Percentiles rank a stretch among this genome's conserved stretches.
These are phyloP conservation scores for Scedosporium aurantiacum DNA, from an alignment of 2,329 filamentous ascomycete species.

Conservation along the genomic window DNA sequence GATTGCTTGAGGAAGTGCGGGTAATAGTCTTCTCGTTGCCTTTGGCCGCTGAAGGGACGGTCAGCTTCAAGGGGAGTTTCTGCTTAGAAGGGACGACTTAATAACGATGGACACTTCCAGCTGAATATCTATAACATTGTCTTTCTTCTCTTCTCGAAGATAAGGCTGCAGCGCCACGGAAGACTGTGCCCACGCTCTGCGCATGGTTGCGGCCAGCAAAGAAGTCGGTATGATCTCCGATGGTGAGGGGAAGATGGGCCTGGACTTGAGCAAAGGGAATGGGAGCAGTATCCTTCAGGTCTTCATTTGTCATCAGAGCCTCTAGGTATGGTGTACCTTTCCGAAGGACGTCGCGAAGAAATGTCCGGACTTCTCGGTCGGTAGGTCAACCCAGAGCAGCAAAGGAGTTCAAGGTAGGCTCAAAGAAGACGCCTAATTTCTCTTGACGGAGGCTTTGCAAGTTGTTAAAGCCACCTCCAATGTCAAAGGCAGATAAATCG, in stretches of 20 bases:
- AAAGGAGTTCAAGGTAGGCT: conserved; percentile 58
- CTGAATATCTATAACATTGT: conserved; percentile 25
- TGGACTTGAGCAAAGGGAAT: conserved; percentile 33
- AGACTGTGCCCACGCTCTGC: conserved; percentile 40
- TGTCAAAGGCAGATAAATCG: conserved; percentile 39
- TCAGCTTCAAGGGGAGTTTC: conserved; percentile 22
- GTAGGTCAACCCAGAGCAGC: conserved; percentile 60
- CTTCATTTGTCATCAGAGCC: conserved; percentile 24
- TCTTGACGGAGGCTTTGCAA: conserved; percentile 24
- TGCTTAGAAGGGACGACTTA: too few species aligned
- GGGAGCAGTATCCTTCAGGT: conserved; percentile 18
- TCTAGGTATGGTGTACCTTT: conserved; percentile 35
- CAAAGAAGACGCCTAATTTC: conserved; percentile 11
- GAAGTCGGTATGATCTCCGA: conserved; percentile 2
- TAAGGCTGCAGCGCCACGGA: conserved; percentile 50
- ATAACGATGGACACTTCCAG: conserved; percentile 10
- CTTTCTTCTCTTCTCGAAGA: conserved; percentile 42
- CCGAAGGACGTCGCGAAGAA: conserved; percentile 51
- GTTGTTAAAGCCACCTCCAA: conserved; percentile 35
- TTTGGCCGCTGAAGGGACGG: conserved; percentile 12
- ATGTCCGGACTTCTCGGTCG: conserved; percentile 56
- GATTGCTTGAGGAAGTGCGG: conserved; percentile 26
- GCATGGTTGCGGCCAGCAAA: not conserved
- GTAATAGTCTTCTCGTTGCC: conserved; percentile 14
- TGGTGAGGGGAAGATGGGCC: conserved; percentile 41